phyloP scores from a whole-genome alignment of 768 basidiomycete species.

The Suillus subaureus region DNA sequence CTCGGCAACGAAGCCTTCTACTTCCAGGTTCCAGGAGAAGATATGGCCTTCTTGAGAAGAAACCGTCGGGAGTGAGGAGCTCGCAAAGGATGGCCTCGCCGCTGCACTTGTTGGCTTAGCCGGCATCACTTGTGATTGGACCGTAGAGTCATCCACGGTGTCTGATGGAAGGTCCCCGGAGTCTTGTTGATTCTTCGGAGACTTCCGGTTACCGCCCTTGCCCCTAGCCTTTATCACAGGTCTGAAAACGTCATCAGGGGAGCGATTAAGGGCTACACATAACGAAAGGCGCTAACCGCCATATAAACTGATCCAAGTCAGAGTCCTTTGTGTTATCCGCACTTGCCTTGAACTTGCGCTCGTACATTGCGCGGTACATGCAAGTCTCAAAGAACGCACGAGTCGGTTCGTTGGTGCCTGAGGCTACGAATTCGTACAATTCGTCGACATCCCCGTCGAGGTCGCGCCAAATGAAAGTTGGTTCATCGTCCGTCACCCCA shows the following conservation, averaged over 20 bases:
- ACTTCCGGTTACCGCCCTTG: constrained; percentile 21
- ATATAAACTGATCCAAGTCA: constrained; percentile 79
- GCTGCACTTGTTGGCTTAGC: constrained; percentile 17
- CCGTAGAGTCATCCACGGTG: constrained; percentile 10
- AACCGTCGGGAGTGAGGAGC: constrained; percentile 26
- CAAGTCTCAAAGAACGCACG: constrained; percentile 90
- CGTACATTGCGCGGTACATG: constrained; percentile 96
- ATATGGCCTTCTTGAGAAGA: constrained; percentile 54
- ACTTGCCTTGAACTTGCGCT: constrained; percentile 80
- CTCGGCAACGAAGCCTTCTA: constrained; percentile 45
- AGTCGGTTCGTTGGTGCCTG: constrained; percentile 73
- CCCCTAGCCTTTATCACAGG: constrained; percentile 26
- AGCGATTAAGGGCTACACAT: neutral
- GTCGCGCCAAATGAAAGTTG: constrained; percentile 90
- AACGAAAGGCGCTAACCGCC: constrained; percentile 59
- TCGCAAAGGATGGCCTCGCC: constrained; percentile 20
- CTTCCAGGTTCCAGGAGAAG: constrained; percentile 60
- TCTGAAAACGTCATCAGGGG: constrained; percentile 16
- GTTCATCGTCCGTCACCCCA: constrained; percentile 71
- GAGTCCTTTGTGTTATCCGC: constrained; percentile 69
- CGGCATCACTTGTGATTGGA: constrained; percentile 15
- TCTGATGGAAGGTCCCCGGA: constrained; percentile 9
- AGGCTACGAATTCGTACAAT: constrained; percentile 89
- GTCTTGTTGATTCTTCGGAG: constrained; percentile 11
- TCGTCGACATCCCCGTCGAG: constrained; percentile 91